A percentile compares a stretch with the other conserved stretches of the same genome.
phyloP scores from a whole-genome alignment of 139 green algal genomes.

The Pleodorina starrii region DNA sequence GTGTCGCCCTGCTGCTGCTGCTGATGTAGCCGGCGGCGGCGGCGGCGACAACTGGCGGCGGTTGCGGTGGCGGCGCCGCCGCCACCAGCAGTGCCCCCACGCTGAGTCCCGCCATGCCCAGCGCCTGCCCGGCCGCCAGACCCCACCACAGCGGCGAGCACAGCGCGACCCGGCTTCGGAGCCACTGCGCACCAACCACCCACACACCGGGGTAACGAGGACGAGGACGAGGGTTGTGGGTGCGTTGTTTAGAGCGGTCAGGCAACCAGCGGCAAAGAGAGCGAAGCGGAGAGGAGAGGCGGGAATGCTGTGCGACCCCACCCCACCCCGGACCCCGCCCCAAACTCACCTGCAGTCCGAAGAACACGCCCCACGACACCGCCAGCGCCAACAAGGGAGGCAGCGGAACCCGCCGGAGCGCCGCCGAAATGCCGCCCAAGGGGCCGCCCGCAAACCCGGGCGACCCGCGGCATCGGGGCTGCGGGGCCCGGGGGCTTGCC shows the following conservation, averaged over 20 bases:
- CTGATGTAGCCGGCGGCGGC: background rate
- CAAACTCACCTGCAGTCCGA: constrained; percentile 24
- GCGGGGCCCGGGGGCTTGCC: background rate
- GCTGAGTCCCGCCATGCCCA: constrained; percentile 1
- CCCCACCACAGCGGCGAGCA: constrained; percentile 6
- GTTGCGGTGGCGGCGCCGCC: background rate
- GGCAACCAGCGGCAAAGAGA: too few relatives aligned
- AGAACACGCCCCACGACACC: background rate
- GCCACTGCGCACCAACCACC: too few relatives aligned
- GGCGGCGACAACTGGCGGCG: background rate
- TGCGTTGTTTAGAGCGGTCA: too few relatives aligned
- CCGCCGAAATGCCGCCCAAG: background rate
- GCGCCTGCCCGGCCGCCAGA: background rate
- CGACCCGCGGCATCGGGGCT: background rate
- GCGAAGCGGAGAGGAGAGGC: too few relatives aligned
- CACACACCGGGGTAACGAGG: too few relatives aligned
- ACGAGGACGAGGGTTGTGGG: too few relatives aligned
- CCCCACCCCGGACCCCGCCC: too few relatives aligned
- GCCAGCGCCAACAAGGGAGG: background rate
- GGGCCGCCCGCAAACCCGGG: background rate
- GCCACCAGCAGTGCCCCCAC: background rate
- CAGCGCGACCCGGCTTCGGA: background rate
- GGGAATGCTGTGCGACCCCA: too few relatives aligned
- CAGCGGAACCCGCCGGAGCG: background rate
- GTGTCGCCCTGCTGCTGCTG: background rate